Evolutionary conservation across 306 rosid species (phyloP), one percentile per base, ranked within the genome.

Genomic region (Trichosanthes cucumerina): DNA sequence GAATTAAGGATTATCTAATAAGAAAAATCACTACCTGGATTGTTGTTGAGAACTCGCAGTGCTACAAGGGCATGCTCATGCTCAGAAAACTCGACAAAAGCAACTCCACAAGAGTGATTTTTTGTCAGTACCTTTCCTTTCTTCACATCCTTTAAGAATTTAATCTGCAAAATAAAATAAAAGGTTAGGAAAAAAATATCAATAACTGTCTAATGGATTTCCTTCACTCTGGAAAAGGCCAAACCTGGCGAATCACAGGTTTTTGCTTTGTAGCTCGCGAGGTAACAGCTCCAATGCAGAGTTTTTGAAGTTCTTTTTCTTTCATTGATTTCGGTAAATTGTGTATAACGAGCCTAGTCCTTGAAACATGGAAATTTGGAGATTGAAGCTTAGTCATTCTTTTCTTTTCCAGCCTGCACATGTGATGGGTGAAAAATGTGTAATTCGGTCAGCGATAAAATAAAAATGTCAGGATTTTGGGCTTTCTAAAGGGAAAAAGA

Each of bases 31-130:
- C 85, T 90, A 92, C 99, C 97, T 50, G 97, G 99, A 88, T 92
- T 92, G 80, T 95, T 95, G 78, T 95, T 95, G 64, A 95, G 93
- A 88, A 92, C 97, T 86, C 99, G 86, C 47, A 95, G 81, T 78
- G 97, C 97, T 80, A 95, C 99, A 75, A 95, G 96, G 63, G 99
- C 97, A 76, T 95, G 99, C 80, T 95, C 90, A 86, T 95, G 99
- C 88, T 92, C 99, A 6, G 93, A 87, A 84, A 95, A 92, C 88
- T 95, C 97, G 41, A 95, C 79, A 72, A 95, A 95, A 65, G 99
- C 99, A 74, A 91, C 96, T 49, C 99, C 99, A 28, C 97, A 93
- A 19, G 97, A 91, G 84, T 88, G 65, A 72, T 82, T 86, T 80
- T 88, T 88, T 34, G 86, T 78, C 38, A 83, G 83, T 38, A 63